Base-by-base conservation (phyloP, 139 green algal species). In the Coelastrella sp. region DNA sequence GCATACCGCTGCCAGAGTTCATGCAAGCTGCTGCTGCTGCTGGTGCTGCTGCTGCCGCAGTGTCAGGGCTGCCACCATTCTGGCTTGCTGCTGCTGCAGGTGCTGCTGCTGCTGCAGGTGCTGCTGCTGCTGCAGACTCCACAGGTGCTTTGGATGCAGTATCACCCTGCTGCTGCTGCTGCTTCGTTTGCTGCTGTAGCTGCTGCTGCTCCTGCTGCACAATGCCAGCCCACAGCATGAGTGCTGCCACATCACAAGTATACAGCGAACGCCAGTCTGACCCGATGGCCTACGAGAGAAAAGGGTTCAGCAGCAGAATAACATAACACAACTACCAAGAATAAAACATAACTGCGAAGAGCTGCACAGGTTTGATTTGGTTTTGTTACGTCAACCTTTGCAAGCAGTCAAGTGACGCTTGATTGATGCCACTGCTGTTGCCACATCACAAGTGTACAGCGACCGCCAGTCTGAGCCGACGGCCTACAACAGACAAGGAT, bases 221-320 rank as follows among this genome's bases (percentile, higher is more conserved):
- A 6, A 87, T 14, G 32, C 32, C 82, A 54, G 82, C 64, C 82
- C 82, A 87, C 32, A 87, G 16, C 19, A 87, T 54, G 32, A 87
- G 65, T 13, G 82, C 82, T 79, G 82, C 82, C 14, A 87, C 65
- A 64, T 87, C 82, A 54, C 64, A 87, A 2, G 82, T 23, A 20
- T 87, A 78, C 4, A 65, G 16, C 5, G 22, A 7, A 23, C 80
- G 20, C 80, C 80, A 86, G 59, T 86, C 58, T 5, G 59, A 22
- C 3, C 80, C 80, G 0, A 86, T 60, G 11, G 16, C 64, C 64
- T 71, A 71, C 64, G 16, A 71, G 13, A 71, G 16, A 71, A 71
- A 20, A 71, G 64, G 32, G 32, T 47, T 47, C 32, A 47, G 32
- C 32, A 47, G 32, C 32, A 71, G 13, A 14, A 71, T 11, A 11